phyloP scores from a whole-genome alignment of 352 stramenopile genomes.

The Globisporangium middletonii region DNA sequence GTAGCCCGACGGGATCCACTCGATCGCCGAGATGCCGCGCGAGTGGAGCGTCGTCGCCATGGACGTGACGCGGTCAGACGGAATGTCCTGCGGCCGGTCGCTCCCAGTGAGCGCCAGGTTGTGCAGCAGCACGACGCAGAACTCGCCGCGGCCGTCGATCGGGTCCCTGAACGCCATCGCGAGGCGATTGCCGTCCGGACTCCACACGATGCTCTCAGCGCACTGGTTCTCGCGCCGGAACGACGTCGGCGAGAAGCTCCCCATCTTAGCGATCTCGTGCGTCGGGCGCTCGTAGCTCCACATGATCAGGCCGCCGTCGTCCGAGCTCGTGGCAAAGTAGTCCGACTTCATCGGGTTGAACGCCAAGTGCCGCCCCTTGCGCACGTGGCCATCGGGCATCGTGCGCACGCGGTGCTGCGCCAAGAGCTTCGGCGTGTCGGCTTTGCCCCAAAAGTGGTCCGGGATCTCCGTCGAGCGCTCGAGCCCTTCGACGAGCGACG shows the following conservation, averaged over 20 bases:
- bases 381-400: conserved; percentile 53
- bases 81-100: conserved; percentile 35
- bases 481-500: neutral
- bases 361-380: conserved; percentile 65
- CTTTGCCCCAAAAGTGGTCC: conserved; percentile 76
- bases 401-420: conserved; percentile 53
- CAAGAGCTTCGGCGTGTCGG: conserved; percentile 56
- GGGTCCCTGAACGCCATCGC: conserved; percentile 78
- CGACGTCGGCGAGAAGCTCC: conserved; percentile 45
- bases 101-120: conserved; percentile 48
- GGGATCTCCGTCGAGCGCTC: conserved; percentile 27
- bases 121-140: conserved; percentile 71
- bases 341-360: conserved; percentile 74
- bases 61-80: conserved; percentile 44
- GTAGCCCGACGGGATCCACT: conserved; percentile 56
- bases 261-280: conserved; percentile 57
- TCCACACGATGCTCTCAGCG: conserved; percentile 74
- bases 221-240: conserved; percentile 63
- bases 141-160: conserved; percentile 50
- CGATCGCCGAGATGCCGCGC: conserved; percentile 57
- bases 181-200: conserved; percentile 61
- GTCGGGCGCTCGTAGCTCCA: conserved; percentile 68
- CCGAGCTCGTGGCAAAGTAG: conserved; percentile 68
- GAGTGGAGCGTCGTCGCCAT: conserved; percentile 58
- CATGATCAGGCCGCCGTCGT: conserved; percentile 73